A percentile compares a stretch with the other conserved stretches of the same genome.
Evolutionary conservation across 208 protist species (phyloP).

Genomic region (Wallacemonas sp.): DNA sequence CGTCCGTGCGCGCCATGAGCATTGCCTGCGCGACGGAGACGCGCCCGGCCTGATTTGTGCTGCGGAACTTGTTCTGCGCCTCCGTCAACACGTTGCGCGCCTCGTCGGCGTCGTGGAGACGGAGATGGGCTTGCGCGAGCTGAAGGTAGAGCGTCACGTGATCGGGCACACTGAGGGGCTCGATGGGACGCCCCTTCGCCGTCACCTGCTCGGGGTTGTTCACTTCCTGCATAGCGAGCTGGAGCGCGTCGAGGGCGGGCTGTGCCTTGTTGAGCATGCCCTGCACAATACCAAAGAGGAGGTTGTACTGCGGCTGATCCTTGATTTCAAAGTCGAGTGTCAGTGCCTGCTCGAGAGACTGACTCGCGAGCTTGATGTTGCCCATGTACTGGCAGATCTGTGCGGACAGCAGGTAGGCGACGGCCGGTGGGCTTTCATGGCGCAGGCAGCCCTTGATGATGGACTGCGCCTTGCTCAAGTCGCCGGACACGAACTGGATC

Average conservation of each 20-base stretch:
- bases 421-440: constrained; percentile 74
- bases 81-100: constrained; percentile 70
- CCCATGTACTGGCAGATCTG: constrained; percentile 90
- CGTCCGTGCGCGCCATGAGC: constrained; percentile 79
- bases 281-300: constrained; percentile 88
- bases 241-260: constrained; percentile 72
- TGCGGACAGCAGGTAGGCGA: constrained; percentile 88
- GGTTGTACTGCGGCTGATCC: constrained; percentile 90
- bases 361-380: constrained; percentile 69
- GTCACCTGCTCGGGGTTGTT: constrained; percentile 22
- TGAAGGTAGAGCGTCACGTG: constrained; percentile 89
- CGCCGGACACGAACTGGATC: constrained; percentile 79
- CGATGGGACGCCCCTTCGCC: constrained; percentile 42
- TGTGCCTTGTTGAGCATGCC: constrained; percentile 59
- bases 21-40: constrained; percentile 85
- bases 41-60: constrained; percentile 72
- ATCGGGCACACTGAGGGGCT: constrained; percentile 80
- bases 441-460: constrained; percentile 68
- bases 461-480: constrained; percentile 70
- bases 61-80: constrained; percentile 56
- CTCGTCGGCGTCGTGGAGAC: constrained; percentile 73
- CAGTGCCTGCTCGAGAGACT: constrained; percentile 90
- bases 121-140: constrained; percentile 78
- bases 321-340: constrained; percentile 93
- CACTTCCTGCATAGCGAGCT: constrained; percentile 40